Conservation (phyloP, 345 rosid genomes). For the Kernera saxatilis region DNA sequence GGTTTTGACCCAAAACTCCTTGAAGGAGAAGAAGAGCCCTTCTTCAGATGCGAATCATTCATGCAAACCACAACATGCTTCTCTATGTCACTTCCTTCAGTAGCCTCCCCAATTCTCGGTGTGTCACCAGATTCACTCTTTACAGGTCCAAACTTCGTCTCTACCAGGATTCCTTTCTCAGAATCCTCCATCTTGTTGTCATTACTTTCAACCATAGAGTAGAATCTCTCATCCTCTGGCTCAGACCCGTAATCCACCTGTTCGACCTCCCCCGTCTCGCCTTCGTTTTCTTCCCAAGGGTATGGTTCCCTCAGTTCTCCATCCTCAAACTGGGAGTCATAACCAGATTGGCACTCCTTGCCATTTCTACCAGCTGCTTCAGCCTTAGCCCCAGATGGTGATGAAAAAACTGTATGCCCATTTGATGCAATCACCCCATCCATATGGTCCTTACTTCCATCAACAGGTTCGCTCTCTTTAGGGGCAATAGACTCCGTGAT, state of each 20-base stretch:
- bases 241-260: conserved; percentile 51
- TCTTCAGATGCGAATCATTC: conserved; percentile 21
- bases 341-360: conserved; percentile 40
- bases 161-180: conserved; percentile 18
- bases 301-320: conserved; percentile 58
- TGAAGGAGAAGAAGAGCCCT: conserved; percentile 18
- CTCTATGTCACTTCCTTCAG: conserved; percentile 31
- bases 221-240: conserved; percentile 39
- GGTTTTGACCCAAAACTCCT: neutral
- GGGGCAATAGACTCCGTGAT: neutral
- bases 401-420: neutral
- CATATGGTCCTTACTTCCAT: neutral
- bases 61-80: conserved; percentile 21
- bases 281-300: conserved; percentile 39
- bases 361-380: conserved; percentile 7
- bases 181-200: conserved; percentile 31
- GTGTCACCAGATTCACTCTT: conserved; percentile 1
- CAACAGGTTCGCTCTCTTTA: neutral
- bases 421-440: conserved; percentile 23
- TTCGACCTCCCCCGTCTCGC: conserved; percentile 34
- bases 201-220: conserved; percentile 23
- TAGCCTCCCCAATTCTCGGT: conserved; percentile 11
- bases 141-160: neutral
- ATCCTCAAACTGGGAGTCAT: conserved; percentile 59
- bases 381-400: neutral